phyloP scores from a whole-genome alignment of 2,329 filamentous ascomycete genomes.

The Pseudogymnoascus sp. region DNA sequence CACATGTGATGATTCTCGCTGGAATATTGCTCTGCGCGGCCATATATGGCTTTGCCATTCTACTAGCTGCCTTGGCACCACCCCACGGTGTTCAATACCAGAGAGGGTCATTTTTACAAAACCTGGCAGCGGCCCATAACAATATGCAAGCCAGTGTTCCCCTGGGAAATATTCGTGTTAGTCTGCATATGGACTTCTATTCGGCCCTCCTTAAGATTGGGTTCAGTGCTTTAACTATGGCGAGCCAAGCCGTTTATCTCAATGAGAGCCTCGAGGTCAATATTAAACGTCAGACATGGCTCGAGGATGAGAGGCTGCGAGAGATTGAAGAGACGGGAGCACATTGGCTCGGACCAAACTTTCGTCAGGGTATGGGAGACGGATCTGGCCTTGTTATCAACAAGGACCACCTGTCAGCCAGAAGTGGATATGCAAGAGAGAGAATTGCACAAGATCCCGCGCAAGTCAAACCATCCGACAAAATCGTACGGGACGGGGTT shows the following conservation, averaged over 20 bases:
- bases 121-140: conserved; percentile 63
- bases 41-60: conserved; percentile 71
- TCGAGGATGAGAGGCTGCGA: conserved; percentile 76
- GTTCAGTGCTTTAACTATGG: conserved; percentile 82
- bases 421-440: conserved; percentile 61
- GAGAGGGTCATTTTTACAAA: conserved; percentile 42
- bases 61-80: conserved; percentile 61
- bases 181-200: conserved; percentile 90
- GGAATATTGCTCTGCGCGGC: conserved; percentile 68
- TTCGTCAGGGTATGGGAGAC: conserved; percentile 22
- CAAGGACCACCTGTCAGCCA: conserved; percentile 31
- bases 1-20: conserved; percentile 75
- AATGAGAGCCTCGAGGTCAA: conserved; percentile 77
- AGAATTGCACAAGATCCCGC: conserved; percentile 52
- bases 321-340: conserved; percentile 55
- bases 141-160: conserved; percentile 93
- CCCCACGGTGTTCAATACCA: conserved; percentile 24
- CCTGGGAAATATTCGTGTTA: conserved; percentile 69
- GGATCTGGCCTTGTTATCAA: conserved; percentile 25
- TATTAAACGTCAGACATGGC: conserved; percentile 73
- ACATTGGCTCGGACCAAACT: conserved; percentile 27
- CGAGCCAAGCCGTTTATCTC: conserved; percentile 90
- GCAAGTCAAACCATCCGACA: conserved; percentile 37
- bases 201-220: conserved; percentile 79
- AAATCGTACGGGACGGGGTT: conserved; percentile 52